Conservation (phyloP, 1,139 yeast species). For the Pneumocystis wakefieldiae region DNA sequence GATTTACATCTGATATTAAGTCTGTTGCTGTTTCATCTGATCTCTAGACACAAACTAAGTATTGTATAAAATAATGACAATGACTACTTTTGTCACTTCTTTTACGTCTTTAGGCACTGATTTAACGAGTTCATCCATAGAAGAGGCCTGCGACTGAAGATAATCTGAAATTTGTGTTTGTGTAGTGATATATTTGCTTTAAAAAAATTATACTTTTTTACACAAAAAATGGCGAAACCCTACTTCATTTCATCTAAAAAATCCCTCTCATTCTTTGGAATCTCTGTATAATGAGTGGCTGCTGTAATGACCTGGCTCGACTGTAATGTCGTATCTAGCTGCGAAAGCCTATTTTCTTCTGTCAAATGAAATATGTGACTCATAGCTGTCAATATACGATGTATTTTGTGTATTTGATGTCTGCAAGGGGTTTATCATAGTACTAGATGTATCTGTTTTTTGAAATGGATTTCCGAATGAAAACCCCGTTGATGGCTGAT, state of each 20-base stretch:
- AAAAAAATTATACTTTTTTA: background rate
- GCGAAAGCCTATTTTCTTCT: background rate
- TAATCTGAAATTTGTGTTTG: slow-evolving; percentile 76
- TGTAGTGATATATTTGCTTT: slow-evolving; percentile 52
- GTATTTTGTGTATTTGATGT: background rate
- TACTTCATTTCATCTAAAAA: slow-evolving; percentile 64
- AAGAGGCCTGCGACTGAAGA: slow-evolving; percentile 45
- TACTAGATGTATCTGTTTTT: background rate
- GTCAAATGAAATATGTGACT: background rate
- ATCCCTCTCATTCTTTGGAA: slow-evolving; percentile 59
- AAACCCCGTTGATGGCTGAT: background rate
- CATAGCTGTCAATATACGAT: background rate
- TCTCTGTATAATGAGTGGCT: slow-evolving; percentile 73
- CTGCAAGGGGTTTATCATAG: background rate
- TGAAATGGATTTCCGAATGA: background rate
- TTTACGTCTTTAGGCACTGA: slow-evolving; percentile 78
- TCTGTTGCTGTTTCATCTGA: slow-evolving; percentile 55
- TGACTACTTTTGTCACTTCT: slow-evolving; percentile 38
- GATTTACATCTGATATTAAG: slow-evolving; percentile 41
- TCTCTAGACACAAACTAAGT: slow-evolving; percentile 21
- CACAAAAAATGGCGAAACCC: background rate
- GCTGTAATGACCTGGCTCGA: slow-evolving; percentile 16
- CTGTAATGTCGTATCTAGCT: background rate
- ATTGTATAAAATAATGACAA: background rate
- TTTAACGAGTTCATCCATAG: slow-evolving; percentile 54